Base-by-base conservation (phyloP, 768 basidiomycete species). In the Fomitopsis serialis region DNA sequence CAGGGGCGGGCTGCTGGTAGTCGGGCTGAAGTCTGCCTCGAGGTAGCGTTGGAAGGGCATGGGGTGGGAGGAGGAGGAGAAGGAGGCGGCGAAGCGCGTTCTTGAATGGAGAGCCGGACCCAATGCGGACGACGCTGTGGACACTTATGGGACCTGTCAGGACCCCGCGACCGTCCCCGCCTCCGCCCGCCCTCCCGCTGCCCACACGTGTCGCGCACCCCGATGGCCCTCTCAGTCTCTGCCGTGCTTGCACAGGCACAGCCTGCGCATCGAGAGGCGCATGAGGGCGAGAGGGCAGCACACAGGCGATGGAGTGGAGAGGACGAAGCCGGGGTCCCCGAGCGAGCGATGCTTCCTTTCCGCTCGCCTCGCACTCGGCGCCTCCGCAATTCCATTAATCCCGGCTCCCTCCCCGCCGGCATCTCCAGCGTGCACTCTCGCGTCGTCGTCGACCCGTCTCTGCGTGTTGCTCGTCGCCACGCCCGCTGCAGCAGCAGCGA, bases 41-140 rank as follows among this genome's bases (percentile, higher is more conserved):
- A 66, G 52, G 35, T 66, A 66, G n/a, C 62, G 56, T 40, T 60
- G 57, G 56, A 66, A 66, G 17, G 65, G 65, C 65, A 66, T 66
- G 21, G n/a, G 21, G 49, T 27, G 45, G 36, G 21, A 32, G 22
- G 45, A 15, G 32, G 10, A 36, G 42, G 23, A 24, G 53, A 48
- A 7, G 44, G 37, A 35, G 55, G 40, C 1, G 55, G 25, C 37
- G 50, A 42, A 21, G 45, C 37, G 37, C 15, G 13, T 15, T 40
- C 13, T 40, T 40, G 13, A 19, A 17, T 40, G 15, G 37, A 40
- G 37, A 15, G 15, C 15, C 37, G 13, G 37, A 17, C 37, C 37
- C 6, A 11, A 45, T 13, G 27, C 44, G 44, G 44, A 29, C 44
- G 22, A 3, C 8, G 8, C 22, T 45, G 44, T 45, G 44, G 44